Percentiles rank a stretch among this genome's conserved stretches.
Evolutionary conservation across 1,284 basidiomycete species (phyloP).

Genomic region (Papiliotrema nemorosa): DNA sequence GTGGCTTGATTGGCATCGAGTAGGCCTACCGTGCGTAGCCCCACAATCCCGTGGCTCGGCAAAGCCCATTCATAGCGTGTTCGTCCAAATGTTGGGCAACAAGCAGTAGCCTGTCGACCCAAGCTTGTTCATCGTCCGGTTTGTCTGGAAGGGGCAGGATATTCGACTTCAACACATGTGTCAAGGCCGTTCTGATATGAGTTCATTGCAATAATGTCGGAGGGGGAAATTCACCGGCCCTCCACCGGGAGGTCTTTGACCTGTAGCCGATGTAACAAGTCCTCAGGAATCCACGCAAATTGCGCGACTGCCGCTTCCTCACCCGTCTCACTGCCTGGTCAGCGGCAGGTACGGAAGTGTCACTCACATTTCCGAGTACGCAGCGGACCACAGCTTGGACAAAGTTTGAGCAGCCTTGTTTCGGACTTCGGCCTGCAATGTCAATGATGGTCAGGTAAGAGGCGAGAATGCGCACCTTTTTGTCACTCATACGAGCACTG

Average conservation of each 20-base stretch:
- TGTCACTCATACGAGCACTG: slow-evolving; percentile 74
- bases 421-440: slow-evolving; percentile 67
- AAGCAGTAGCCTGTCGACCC: slow-evolving; percentile 78
- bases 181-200: slow-evolving; percentile 26
- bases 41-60: slow-evolving; percentile 62
- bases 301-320: slow-evolving; percentile 69
- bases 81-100: slow-evolving; percentile 71
- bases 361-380: slow-evolving; percentile 82
- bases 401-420: slow-evolving; percentile 72
- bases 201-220: background rate
- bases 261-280: slow-evolving; percentile 57
- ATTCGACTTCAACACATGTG: slow-evolving; percentile 58
- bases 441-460: slow-evolving; percentile 23
- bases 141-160: slow-evolving; percentile 75
- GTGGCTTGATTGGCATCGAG: background rate
- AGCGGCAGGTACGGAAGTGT: background rate
- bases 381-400: slow-evolving; percentile 74
- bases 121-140: slow-evolving; percentile 64
- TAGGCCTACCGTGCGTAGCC: slow-evolving; percentile 28
- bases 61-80: slow-evolving; percentile 57
- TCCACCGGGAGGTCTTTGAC: slow-evolving; percentile 55
- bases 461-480: slow-evolving; percentile 59
- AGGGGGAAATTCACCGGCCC: slow-evolving; percentile 55
- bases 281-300: slow-evolving; percentile 91
- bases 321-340: slow-evolving; percentile 67